These are phyloP conservation scores for Anthoceros angustus DNA, from an alignment of 225 moss, liverwort and hornwort species.

Conservation along the genomic window DNA sequence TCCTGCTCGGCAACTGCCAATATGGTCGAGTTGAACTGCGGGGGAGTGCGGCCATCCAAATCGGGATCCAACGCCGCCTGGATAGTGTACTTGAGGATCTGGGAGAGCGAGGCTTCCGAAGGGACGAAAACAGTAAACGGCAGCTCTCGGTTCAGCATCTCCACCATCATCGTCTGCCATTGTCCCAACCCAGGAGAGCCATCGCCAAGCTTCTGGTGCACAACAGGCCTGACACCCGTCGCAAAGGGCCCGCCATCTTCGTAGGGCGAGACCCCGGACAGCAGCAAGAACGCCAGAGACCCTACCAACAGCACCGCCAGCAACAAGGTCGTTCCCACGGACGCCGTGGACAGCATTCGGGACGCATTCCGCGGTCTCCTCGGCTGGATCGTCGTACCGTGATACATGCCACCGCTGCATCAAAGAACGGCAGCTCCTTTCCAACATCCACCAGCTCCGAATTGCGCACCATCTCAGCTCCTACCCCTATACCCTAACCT, in stretches of 20 bases:
- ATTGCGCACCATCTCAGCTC: neutral
- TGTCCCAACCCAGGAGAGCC: constrained; percentile 19
- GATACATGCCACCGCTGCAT: constrained; percentile 1
- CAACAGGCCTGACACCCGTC: neutral
- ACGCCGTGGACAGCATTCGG: neutral
- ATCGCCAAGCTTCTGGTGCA: neutral
- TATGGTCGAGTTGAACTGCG: neutral
- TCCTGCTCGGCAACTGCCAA: neutral
- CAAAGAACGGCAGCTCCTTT: neutral
- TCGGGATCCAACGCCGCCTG: constrained; percentile 4
- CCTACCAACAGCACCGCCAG: neutral
- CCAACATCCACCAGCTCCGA: neutral
- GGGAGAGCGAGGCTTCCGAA: constrained; percentile 29
- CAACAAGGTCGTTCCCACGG: neutral
- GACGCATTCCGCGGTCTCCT: neutral
- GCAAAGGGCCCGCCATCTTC: neutral
- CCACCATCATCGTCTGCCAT: constrained; percentile 41
- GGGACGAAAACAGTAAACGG: constrained; percentile 68
- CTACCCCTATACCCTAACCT: no score
- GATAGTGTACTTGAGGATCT: constrained; percentile 21
- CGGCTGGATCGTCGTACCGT: neutral
- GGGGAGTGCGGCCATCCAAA: constrained; percentile 8
- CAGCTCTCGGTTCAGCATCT: constrained; percentile 34
- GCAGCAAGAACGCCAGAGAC: neutral
- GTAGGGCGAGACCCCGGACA: neutral